Conservation (phyloP, 768 basidiomycete species). For the Suillus brevipes region DNA sequence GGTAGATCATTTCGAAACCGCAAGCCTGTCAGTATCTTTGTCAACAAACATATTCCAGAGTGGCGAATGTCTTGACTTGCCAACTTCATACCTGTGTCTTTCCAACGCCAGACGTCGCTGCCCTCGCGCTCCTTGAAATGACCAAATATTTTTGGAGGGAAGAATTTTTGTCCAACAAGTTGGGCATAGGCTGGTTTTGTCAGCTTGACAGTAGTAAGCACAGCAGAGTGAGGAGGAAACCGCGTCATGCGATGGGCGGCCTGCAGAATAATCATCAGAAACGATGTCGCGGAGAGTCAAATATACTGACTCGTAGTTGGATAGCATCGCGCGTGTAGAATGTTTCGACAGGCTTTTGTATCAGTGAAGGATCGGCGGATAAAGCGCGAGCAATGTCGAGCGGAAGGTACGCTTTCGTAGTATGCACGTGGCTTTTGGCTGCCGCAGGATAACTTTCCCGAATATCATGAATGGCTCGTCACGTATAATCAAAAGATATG, state of each 20-base stretch:
- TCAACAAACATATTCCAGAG: neutral
- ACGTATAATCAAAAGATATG: neutral
- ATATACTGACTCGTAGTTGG: constrained; percentile 72
- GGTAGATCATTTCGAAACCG: constrained; percentile 96
- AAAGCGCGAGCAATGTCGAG: constrained; percentile 77
- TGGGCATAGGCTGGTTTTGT: constrained; percentile 96
- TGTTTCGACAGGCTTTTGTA: constrained; percentile 85
- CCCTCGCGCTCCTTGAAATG: constrained; percentile 64
- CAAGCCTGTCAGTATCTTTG: constrained; percentile 56
- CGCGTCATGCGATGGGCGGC: constrained; percentile 86
- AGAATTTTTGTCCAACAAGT: constrained; percentile 86
- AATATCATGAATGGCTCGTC: constrained; percentile 1
- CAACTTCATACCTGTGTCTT: constrained; percentile 91
- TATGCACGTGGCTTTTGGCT: constrained; percentile 67
- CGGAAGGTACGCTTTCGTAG: constrained; percentile 78
- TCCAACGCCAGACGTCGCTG: constrained; percentile 71
- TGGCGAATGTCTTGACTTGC: constrained; percentile 40
- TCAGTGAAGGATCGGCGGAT: constrained; percentile 56
- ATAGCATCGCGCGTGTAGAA: constrained; percentile 96
- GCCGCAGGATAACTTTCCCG: constrained; percentile 67
- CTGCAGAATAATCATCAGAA: constrained; percentile 40
- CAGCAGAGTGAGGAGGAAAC: constrained; percentile 73
- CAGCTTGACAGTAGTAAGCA: constrained; percentile 66
- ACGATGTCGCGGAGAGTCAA: neutral
- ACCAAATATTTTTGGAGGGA: constrained; percentile 88